These are phyloP conservation scores for Fusarium buharicum DNA, from an alignment of 2,329 filamentous ascomycete genomes.

Conservation along the genomic window DNA sequence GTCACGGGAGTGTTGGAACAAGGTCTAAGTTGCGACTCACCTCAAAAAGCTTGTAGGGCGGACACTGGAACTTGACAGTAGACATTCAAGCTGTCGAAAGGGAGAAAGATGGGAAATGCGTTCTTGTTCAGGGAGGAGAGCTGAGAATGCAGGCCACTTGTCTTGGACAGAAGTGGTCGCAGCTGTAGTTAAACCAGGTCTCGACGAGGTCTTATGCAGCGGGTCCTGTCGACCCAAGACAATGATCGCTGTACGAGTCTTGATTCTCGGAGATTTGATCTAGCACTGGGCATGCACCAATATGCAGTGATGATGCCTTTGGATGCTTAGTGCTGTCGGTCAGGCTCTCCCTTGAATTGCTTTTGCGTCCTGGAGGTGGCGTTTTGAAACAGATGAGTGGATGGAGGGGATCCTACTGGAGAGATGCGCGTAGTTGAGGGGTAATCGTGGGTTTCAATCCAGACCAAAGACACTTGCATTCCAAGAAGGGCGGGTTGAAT, in stretches of 20 bases:
- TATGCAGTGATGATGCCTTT: constrained; percentile 47
- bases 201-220: constrained; percentile 53
- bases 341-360: constrained; percentile 50
- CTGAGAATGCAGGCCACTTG: constrained; percentile 52
- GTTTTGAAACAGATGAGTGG: constrained; percentile 51
- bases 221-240: constrained; percentile 46
- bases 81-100: constrained; percentile 65
- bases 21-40: constrained; percentile 59
- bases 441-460: constrained; percentile 50
- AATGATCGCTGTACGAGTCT: constrained; percentile 45
- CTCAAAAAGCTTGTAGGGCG: constrained; percentile 68
- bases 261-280: constrained; percentile 55
- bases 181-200: constrained; percentile 51
- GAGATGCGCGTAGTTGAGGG: constrained; percentile 48
- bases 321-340: constrained; percentile 47
- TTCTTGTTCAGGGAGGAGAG: constrained; percentile 43
- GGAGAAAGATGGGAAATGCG: constrained; percentile 51
- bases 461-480: constrained; percentile 53
- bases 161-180: constrained; percentile 52
- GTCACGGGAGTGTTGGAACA: constrained; percentile 47
- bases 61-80: constrained; percentile 65
- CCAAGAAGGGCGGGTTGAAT: constrained; percentile 48
- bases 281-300: constrained; percentile 47
- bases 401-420: constrained; percentile 49
- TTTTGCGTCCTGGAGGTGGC: constrained; percentile 49